phyloP scores from a whole-genome alignment of 495 filamentous ascomycete species.

The Penicillium verhagenii region DNA sequence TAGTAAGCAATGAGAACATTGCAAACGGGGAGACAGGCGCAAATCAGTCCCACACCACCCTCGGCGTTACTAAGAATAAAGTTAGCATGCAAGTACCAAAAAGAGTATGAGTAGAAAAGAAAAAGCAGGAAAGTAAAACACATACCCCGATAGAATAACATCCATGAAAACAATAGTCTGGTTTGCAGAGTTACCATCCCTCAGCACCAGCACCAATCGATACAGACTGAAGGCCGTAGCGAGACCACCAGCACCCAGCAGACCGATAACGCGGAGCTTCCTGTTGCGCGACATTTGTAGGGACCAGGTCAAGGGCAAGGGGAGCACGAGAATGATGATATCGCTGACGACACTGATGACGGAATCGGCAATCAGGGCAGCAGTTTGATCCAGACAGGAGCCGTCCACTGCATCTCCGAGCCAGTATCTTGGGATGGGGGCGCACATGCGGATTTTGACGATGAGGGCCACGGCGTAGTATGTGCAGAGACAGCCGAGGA shows the following conservation, averaged over 20 bases:
- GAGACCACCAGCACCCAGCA: conserved; percentile 47
- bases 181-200: conserved; percentile 31
- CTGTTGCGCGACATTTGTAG: conserved; percentile 46
- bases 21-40: conserved; percentile 44
- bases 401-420: conserved; percentile 7
- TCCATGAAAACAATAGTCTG: conserved; percentile 42
- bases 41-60: conserved; percentile 47
- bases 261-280: conserved; percentile 45
- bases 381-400: conserved; percentile 42
- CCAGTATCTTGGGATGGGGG: conserved; percentile 23
- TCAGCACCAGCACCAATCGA: conserved; percentile 42
- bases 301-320: conserved; percentile 46
- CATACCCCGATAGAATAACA: conserved; percentile 48
- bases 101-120: conserved; percentile 1
- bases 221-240: conserved; percentile 47
- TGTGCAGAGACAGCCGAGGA: conserved; percentile 47
- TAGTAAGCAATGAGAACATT: conserved; percentile 37
- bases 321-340: conserved; percentile 44
- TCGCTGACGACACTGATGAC: conserved; percentile 49
- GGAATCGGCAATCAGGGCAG: conserved; percentile 46
- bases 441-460: conserved; percentile 28
- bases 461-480: conserved; percentile 26
- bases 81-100: neutral
- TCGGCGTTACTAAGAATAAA: conserved; percentile 41
- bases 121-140: too few species aligned